These are phyloP conservation scores for Incumbomyces delicatus DNA, from an alignment of 2,329 filamentous ascomycete genomes.

Conservation along the genomic window DNA sequence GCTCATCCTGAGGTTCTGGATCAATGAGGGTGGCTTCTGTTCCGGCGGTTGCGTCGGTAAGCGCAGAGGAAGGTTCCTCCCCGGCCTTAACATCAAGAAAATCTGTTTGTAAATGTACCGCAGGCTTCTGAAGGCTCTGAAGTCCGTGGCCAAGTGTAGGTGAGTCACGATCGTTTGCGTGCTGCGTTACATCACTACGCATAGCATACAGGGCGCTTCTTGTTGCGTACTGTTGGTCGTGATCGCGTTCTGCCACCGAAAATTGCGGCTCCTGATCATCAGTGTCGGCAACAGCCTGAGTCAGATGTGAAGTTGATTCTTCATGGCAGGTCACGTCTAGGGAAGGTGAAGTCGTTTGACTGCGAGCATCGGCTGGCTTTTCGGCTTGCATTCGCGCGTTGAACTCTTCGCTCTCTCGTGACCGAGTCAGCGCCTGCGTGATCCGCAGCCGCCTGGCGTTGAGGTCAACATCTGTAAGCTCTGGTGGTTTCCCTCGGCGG, in stretches of 20 bases:
- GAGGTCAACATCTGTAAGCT: constrained; percentile 71
- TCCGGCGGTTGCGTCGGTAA: constrained; percentile 50
- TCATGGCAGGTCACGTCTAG: constrained; percentile 11
- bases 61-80: constrained; percentile 32
- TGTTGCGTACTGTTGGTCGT: constrained; percentile 17
- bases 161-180: constrained; percentile 29
- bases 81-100: constrained; percentile 8
- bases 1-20: constrained; percentile 53
- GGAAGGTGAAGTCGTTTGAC: constrained; percentile 10
- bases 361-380: not conserved
- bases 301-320: not conserved
- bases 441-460: constrained; percentile 72
- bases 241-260: constrained; percentile 11
- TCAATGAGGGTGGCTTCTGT: constrained; percentile 57
- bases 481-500: constrained; percentile 41
- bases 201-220: constrained; percentile 19
- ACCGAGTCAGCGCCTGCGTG: constrained; percentile 70
- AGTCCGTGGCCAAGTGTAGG: constrained; percentile 37
- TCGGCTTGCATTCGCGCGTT: not conserved
- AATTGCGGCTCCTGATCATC: constrained; percentile 13
- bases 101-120: constrained; percentile 16
- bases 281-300: not conserved
- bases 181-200: constrained; percentile 2
- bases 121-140: constrained; percentile 9
- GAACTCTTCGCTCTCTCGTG: constrained; percentile 18